phyloP scores from a whole-genome alignment of 148 eudicot species.

The Beta vulgaris region DNA sequence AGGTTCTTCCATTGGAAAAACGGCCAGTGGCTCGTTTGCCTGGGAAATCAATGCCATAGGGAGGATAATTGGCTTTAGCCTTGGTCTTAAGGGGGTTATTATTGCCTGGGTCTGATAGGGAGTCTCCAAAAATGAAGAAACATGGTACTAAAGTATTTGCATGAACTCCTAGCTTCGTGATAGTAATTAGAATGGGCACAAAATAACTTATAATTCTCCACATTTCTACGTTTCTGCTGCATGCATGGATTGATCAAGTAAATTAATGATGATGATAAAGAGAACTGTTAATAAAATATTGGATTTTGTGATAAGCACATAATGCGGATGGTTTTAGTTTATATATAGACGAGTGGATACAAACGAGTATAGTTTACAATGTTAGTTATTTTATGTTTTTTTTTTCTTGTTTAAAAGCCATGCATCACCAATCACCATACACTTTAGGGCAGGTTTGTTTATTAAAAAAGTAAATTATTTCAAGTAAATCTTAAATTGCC shows the following conservation, averaged over 20 bases:
- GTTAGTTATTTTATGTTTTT: too few species aligned
- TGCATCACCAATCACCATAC: background rate
- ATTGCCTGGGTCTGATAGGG: constrained; percentile 31
- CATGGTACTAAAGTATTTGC: constrained; percentile 31
- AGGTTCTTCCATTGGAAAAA: constrained; percentile 30
- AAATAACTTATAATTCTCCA: constrained; percentile 3
- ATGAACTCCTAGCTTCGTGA: background rate
- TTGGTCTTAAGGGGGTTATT: constrained; percentile 28
- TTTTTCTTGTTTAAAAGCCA: background rate
- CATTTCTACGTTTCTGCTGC: background rate
- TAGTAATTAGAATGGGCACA: background rate
- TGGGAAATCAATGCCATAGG: constrained; percentile 35
- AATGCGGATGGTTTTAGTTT: background rate
- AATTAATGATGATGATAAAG: background rate
- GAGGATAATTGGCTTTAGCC: constrained; percentile 31
- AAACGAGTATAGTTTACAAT: too few species aligned
- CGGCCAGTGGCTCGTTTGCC: constrained; percentile 21
- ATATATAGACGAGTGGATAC: background rate
- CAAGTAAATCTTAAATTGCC: too few species aligned
- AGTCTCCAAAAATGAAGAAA: constrained; percentile 34
- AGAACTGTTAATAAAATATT: background rate
- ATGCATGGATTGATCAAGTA: background rate
- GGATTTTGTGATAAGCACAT: background rate
- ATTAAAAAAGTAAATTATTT: too few species aligned
- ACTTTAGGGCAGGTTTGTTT: background rate